phyloP scores from a whole-genome alignment of 176 grass and related monocot species.

The Coix lacrymajobi region DNA sequence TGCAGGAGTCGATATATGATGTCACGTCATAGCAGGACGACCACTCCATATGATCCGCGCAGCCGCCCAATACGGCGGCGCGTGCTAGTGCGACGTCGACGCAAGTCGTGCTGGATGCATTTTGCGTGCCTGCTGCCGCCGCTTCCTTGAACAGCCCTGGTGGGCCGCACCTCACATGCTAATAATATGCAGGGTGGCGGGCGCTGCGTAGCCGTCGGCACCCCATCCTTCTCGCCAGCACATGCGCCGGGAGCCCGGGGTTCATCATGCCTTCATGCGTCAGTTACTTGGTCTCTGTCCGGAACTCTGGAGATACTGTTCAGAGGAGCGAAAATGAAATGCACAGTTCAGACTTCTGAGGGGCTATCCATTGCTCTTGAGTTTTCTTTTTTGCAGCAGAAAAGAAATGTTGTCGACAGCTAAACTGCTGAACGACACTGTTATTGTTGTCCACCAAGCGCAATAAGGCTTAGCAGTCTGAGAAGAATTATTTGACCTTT shows the following conservation, averaged over 20 bases:
- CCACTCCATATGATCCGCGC: not conserved
- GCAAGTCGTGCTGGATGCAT: not conserved
- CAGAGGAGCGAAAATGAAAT: not conserved
- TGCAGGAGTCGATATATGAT: not conserved
- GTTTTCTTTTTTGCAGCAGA: not conserved
- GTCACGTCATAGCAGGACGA: not conserved
- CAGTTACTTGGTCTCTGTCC: constrained; percentile 43
- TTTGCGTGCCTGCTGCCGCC: not conserved
- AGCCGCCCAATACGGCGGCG: not conserved
- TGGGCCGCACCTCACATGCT: constrained; percentile 39
- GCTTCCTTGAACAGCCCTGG: not conserved
- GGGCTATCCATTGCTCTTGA: not conserved
- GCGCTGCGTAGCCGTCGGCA: constrained; percentile 19
- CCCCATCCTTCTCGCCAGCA: constrained; percentile 20
- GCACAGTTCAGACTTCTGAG: not conserved
- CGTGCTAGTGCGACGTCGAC: not conserved
- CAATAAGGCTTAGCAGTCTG: not conserved
- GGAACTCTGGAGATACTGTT: not conserved
- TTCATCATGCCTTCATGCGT: not conserved
- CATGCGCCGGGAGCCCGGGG: constrained; percentile 13
- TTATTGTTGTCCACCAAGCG: not conserved
- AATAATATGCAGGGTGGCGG: not conserved
- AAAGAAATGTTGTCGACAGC: not conserved
- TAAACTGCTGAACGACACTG: not conserved
- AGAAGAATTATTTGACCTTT: not conserved